phyloP scores from a whole-genome alignment of 257 asterid species.

The Forsythia suspensa region DNA sequence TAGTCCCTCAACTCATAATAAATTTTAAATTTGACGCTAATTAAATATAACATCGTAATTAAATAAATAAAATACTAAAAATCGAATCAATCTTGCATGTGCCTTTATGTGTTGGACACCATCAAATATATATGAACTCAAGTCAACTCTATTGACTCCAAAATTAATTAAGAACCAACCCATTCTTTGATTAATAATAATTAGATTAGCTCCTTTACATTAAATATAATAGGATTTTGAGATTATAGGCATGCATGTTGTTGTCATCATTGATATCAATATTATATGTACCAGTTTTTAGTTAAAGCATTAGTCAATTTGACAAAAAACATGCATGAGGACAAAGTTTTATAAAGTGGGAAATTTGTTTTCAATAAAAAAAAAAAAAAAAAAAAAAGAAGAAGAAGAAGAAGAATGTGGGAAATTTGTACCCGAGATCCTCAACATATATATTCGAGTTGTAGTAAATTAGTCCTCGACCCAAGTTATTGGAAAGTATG shows the following conservation, averaged over 20 bases:
- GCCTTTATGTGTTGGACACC: not conserved
- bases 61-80: not conserved
- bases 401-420: not conserved
- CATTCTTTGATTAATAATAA: not conserved
- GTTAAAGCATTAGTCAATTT: not conserved
- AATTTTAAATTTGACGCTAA: not conserved
- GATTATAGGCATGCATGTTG: not conserved
- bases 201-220: not conserved
- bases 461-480: not conserved
- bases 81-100: not conserved
- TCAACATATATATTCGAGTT: not conserved
- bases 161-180: not conserved
- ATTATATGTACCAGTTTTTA: not conserved
- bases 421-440: not conserved
- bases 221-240: not conserved
- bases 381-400: no score
- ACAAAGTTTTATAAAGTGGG: not conserved
- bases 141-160: not conserved
- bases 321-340: not conserved
- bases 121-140: not conserved
- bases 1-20: not conserved
- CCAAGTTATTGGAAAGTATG: not conserved
- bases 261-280: not conserved
- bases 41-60: not conserved
- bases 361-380: not conserved